Conservation (phyloP, 768 basidiomycete species). For the Saitozyma podzolica region DNA sequence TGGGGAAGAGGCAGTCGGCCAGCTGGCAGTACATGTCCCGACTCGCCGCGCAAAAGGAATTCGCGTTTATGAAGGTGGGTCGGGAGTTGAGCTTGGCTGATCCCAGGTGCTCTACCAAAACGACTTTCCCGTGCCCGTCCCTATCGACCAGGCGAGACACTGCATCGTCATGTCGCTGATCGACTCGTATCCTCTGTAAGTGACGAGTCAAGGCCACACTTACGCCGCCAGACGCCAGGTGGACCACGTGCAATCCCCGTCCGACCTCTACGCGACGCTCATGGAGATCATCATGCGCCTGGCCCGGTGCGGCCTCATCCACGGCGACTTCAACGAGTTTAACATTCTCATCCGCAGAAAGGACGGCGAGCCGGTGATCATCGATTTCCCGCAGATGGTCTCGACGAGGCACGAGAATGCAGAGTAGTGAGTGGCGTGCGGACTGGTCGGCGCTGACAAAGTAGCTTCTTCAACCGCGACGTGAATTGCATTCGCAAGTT, state of each 20-base stretch:
- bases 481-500: constrained; percentile 94
- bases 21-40: constrained; percentile 99
- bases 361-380: constrained; percentile 75
- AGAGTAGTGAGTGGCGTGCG: constrained; percentile 68
- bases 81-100: neutral
- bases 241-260: constrained; percentile 75
- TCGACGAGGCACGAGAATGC: constrained; percentile 95
- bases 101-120: constrained; percentile 83
- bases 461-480: constrained; percentile 97
- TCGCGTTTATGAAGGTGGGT: constrained; percentile 94
- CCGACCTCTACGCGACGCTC: constrained; percentile 81
- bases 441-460: neutral
- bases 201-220: too few species aligned
- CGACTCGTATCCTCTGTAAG: constrained; percentile 90
- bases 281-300: constrained; percentile 97
- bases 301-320: constrained; percentile 90
- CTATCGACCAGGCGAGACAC: constrained; percentile 92
- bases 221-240: constrained; percentile 85
- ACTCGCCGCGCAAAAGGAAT: constrained; percentile 94
- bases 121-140: constrained; percentile 86
- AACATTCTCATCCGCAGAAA: constrained; percentile 89
- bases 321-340: constrained; percentile 99
- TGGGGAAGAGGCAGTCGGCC: constrained; percentile 91
- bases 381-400: constrained; percentile 99
- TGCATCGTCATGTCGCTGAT: constrained; percentile 95